Conservation (phyloP, 179 eudicot species). For the Vitellaria paradoxa region DNA sequence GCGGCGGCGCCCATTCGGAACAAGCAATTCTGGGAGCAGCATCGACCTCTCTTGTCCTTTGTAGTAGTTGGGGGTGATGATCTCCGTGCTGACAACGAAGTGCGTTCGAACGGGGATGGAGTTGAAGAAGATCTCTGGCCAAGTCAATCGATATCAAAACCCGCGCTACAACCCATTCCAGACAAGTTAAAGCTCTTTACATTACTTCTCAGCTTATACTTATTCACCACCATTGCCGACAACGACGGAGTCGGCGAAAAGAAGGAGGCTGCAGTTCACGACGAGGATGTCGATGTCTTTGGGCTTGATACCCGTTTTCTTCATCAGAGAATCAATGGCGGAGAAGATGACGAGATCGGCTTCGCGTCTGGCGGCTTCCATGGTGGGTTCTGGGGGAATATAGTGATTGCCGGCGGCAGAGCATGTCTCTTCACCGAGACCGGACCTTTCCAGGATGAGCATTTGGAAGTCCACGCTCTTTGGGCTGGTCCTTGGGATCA, state of each 20-base stretch:
- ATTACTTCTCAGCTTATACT: slow-evolving; percentile 64
- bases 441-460: slow-evolving; percentile 69
- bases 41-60: slow-evolving; percentile 65
- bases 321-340: slow-evolving; percentile 45
- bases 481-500: slow-evolving; percentile 42
- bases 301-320: slow-evolving; percentile 50
- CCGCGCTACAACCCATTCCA: slow-evolving; percentile 78
- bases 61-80: slow-evolving; percentile 73
- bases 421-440: slow-evolving; percentile 76
- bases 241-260: slow-evolving; percentile 71
- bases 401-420: slow-evolving; percentile 67
- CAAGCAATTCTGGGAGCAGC: slow-evolving; percentile 76
- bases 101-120: slow-evolving; percentile 59
- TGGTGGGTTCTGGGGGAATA: slow-evolving; percentile 61
- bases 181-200: slow-evolving; percentile 57
- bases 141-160: slow-evolving; percentile 63
- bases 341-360: slow-evolving; percentile 65
- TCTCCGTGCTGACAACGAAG: slow-evolving; percentile 66
- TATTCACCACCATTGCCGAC: slow-evolving; percentile 71
- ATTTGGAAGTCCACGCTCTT: slow-evolving; percentile 71
- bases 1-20: slow-evolving; percentile 75
- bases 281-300: slow-evolving; percentile 66
- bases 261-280: slow-evolving; percentile 67
- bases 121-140: slow-evolving; percentile 62
- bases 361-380: slow-evolving; percentile 59